Conservation (phyloP, 495 filamentous ascomycete species). For the Usnea hakonensis region DNA sequence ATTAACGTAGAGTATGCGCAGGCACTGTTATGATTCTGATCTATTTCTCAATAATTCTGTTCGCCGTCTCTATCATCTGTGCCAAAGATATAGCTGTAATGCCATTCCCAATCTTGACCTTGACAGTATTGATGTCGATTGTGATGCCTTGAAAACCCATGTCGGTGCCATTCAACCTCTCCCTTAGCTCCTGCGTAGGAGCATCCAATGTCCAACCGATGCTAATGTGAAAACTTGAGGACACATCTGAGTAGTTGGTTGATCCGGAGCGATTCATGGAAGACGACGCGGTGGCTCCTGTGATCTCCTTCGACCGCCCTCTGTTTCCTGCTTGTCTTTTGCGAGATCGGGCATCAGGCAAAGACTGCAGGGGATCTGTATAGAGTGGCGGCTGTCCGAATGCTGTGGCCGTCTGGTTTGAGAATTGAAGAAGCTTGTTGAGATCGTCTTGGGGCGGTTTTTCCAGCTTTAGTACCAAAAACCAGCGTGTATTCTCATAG, state of each 20-base stretch:
- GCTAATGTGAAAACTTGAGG: conserved; percentile 57
- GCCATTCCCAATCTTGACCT: conserved; percentile 61
- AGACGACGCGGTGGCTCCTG: neutral
- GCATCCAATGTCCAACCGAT: conserved; percentile 56
- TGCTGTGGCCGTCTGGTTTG: conserved; percentile 51
- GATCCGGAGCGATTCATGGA: neutral
- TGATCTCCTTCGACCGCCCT: neutral
- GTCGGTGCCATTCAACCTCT: conserved; percentile 16
- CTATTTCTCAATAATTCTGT: conserved; percentile 19
- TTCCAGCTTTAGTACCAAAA: conserved; percentile 63
- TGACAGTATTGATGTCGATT: conserved; percentile 45
- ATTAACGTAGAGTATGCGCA: neutral
- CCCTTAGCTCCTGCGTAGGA: conserved; percentile 36
- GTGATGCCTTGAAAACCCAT: conserved; percentile 25
- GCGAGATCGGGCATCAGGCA: too few species aligned
- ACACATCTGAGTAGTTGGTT: conserved; percentile 24
- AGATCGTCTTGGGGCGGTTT: conserved; percentile 47
- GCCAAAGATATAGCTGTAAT: conserved; percentile 44
- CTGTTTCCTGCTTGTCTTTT: neutral
- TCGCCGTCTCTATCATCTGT: conserved; percentile 21
- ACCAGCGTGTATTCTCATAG: conserved; percentile 71
- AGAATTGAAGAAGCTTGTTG: conserved; percentile 52
- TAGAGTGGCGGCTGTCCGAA: conserved; percentile 74
- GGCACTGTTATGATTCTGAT: neutral
- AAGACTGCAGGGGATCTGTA: conserved; percentile 3